Percentiles rank a stretch among this genome's conserved stretches.
Evolutionary conservation across 192 early-diverging fungal species (phyloP).

Genomic region (Backusella circina): DNA sequence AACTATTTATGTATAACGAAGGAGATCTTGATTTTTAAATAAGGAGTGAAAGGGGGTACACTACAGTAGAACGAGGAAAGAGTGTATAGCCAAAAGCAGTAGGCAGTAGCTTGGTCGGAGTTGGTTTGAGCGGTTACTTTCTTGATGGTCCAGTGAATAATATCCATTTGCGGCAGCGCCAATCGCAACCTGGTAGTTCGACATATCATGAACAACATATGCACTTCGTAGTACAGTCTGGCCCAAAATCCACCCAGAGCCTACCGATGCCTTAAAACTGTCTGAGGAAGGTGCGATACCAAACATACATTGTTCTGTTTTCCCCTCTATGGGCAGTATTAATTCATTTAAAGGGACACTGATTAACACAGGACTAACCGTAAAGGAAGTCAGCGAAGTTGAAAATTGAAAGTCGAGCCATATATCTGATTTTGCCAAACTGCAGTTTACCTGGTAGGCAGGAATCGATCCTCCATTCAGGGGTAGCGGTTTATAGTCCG

Average conservation of each 20-base stretch:
- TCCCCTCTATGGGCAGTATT: conserved; percentile 22
- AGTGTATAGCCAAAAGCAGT: not conserved
- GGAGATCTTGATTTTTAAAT: not conserved
- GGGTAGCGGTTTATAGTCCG: not conserved
- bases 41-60: not conserved
- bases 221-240: conserved; percentile 15
- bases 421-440: not conserved
- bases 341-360: conserved; percentile 11
- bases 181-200: conserved; percentile 17
- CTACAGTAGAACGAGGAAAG: not conserved
- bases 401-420: conserved; percentile 18
- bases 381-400: not conserved
- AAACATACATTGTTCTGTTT: conserved; percentile 17
- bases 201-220: conserved; percentile 25
- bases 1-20: not conserved
- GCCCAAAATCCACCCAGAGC: conserved; percentile 25
- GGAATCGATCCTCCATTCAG: conserved; percentile 6
- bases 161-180: conserved; percentile 14
- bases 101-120: not conserved
- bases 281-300: conserved; percentile 21
- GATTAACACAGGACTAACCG: conserved; percentile 7
- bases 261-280: not conserved
- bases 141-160: not conserved
- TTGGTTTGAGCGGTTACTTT: not conserved
- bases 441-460: conserved; percentile 13